Evolutionary conservation across 768 basidiomycete genomes (phyloP).

Genomic region (Amylocystis lapponica): DNA sequence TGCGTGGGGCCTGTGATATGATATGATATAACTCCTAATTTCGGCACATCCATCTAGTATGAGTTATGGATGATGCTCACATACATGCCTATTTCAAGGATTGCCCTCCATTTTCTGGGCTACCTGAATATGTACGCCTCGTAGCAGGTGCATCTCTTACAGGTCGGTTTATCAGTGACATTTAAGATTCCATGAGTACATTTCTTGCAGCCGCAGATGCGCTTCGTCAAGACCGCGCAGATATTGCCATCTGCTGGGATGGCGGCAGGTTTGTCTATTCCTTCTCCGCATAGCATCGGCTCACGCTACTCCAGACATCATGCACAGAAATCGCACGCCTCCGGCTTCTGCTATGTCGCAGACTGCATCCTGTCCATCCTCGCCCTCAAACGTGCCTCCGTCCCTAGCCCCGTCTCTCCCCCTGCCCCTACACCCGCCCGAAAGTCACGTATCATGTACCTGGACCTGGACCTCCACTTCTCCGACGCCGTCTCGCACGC

Average conservation of each 20-base stretch:
- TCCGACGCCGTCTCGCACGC: conserved; percentile 85
- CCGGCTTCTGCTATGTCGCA: conserved; percentile 93
- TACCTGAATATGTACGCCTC: conserved; percentile 62
- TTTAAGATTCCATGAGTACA: not conserved
- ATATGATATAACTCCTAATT: too few relatives aligned
- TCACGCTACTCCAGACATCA: conserved; percentile 62
- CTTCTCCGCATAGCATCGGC: not conserved
- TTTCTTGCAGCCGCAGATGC: conserved; percentile 44
- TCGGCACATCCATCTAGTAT: too few relatives aligned
- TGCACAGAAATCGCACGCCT: conserved; percentile 68
- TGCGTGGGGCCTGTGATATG: too few relatives aligned
- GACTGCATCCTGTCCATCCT: conserved; percentile 83
- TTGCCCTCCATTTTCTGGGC: conserved; percentile 69
- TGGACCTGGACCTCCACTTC: conserved; percentile 91
- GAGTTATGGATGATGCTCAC: too few relatives aligned
- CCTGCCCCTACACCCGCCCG: too few relatives aligned
- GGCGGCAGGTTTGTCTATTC: conserved; percentile 72
- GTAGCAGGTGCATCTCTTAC: conserved; percentile 78
- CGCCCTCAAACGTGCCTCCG: conserved; percentile 43
- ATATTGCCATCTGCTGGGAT: conserved; percentile 83
- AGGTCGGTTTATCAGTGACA: conserved; percentile 5
- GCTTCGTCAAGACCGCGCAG: conserved; percentile 43
- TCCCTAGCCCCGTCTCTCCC: not conserved
- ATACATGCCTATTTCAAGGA: too few relatives aligned
- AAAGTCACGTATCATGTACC: conserved; percentile 73